Base-by-base conservation (phyloP, 192 early-diverging fungal genomes). In the Coemansia sp. region DNA sequence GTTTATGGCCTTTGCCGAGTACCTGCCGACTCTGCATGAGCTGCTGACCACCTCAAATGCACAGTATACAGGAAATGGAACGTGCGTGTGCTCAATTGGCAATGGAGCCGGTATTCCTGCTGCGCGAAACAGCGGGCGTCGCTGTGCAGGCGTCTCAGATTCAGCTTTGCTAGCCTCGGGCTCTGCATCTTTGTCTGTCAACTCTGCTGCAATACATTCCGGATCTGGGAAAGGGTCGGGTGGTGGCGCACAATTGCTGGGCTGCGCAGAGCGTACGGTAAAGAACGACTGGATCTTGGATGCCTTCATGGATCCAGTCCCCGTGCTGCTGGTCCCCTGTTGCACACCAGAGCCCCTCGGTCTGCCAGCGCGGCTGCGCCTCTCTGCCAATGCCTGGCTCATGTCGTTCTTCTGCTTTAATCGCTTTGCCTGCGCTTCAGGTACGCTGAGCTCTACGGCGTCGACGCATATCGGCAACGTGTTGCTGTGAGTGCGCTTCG, bases 201-300 rank as follows among this genome's bases (percentile, higher is more conserved):
- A 36, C 29, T 36, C 43, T 15, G 0, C 18, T 5, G 32, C 58
- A 12, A 21, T 39, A 27, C 54, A 27, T 29, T n/a, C 34, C 2
- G 54, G 9, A 17, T 19, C 17, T 7, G 29, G 1, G 22, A 9
- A 22, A 29, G 53, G 1, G 3, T 64, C 56, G 2, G n/a, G 43
- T 22, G 37, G 12, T 29, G 46, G 14, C 14, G 22, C 3, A 21
- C 7, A 4, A 14, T 22, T n/a, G 24, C 46, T 48, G 14, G 46
- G 46, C 26, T 48, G 46, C 11, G 46, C 11, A 14, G 46, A 48
- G 46, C 46, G 46, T 3, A 65, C 60, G 1, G 57, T 36, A 38
- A 78, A 78, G 46, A 78, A 78, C 19, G 75, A 65, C 50, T 78
- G 75, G 21, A 78, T 60, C 29, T 60, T 72, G 18, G 68, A 41